Percentiles rank a stretch among this genome's conserved stretches.
These are phyloP conservation scores for Solanum hybrid DNA, from an alignment of 305 asterid genomes.

Conservation along the genomic window DNA sequence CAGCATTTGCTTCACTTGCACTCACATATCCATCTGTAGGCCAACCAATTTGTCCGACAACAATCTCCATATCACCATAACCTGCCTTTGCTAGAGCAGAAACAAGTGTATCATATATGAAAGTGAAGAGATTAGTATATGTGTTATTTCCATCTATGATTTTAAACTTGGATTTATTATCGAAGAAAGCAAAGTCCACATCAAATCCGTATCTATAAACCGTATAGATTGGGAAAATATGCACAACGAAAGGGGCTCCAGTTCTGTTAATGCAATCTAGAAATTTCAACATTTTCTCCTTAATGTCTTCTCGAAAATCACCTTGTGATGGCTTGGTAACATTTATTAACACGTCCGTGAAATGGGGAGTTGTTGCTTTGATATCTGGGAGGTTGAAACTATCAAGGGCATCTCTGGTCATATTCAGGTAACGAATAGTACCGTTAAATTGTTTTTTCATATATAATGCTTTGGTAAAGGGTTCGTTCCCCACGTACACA, in stretches of 20 bases:
- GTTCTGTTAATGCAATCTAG: not conserved
- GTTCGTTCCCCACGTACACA: slow-evolving; percentile 20
- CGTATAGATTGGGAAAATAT: slow-evolving; percentile 20
- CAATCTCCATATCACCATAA: slow-evolving; percentile 10
- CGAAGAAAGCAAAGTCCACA: slow-evolving; percentile 32
- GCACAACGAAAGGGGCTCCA: slow-evolving; percentile 14
- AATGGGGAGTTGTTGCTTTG: slow-evolving; percentile 18
- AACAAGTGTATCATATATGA: slow-evolving; percentile 20
- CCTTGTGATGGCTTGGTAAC: slow-evolving; percentile 29
- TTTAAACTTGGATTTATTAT: slow-evolving; percentile 18
- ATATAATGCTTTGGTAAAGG: slow-evolving; percentile 12
- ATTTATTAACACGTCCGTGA: slow-evolving; percentile 10
- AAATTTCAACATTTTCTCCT: not conserved
- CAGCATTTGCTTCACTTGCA: slow-evolving; percentile 21
- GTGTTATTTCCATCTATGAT: slow-evolving; percentile 20
- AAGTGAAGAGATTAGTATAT: slow-evolving; percentile 30
- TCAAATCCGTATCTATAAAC: not conserved
- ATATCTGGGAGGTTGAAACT: not conserved
- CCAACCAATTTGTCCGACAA: slow-evolving; percentile 37
- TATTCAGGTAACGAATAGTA: not conserved
- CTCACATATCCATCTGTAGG: slow-evolving; percentile 37
- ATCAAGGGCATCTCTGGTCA: slow-evolving; percentile 4
- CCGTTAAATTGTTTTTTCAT: not conserved
- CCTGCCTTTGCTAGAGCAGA: slow-evolving; percentile 27
- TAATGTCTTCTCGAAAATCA: slow-evolving; percentile 21